Evolutionary conservation across 768 basidiomycete genomes (phyloP), one percentile per base, ranked within the genome.

Genomic region (Stropharia rugosoannulata): DNA sequence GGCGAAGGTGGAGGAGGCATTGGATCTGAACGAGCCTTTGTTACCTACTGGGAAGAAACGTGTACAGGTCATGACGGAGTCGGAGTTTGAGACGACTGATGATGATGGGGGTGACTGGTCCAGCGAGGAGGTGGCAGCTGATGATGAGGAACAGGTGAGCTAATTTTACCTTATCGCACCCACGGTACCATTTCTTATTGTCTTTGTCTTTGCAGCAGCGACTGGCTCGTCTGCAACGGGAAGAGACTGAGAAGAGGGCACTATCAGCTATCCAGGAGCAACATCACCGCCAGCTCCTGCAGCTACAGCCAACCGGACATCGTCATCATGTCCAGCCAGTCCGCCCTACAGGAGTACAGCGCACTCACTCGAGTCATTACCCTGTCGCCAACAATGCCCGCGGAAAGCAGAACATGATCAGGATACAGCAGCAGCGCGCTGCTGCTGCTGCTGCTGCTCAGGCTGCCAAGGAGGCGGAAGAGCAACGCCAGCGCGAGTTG

Each of bases 81-180:
- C 82, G 2, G 85, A 86, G 38, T 76, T 72, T 11, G 80, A 82
- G 54, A 42, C 37, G 37, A 78, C 79, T 12, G 77, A 79, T 57
- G 55, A 56, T 38, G 60, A 51, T 9, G 81, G 67, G 8, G 54
- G 50, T 37, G 54, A 55, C 16, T 89, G 86, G 86, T 81, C 80
- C 40, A 85, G 82, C 6, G 86, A 85, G 55, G 84, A 80, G 13
- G 64, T 77, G 64, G 73, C 75, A 19, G 74, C 70, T 22, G 76
- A 73, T 39, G 71, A 70, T 37, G 73, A 68, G 13, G 48, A 47
- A 19, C 35, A 35, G 66, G 53, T 60, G 58, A 22, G 54, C 57
- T 53, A 25, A 18, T 25, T 51, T n/a, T 47, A 10, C 13, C 7
- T 52, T 37, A 18, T 15, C 25, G 3, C 37, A 16, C 35, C 29